Evolutionary conservation across 2,329 filamentous ascomycete genomes (phyloP).

Genomic region (Byssoonygena ceratinophila): DNA sequence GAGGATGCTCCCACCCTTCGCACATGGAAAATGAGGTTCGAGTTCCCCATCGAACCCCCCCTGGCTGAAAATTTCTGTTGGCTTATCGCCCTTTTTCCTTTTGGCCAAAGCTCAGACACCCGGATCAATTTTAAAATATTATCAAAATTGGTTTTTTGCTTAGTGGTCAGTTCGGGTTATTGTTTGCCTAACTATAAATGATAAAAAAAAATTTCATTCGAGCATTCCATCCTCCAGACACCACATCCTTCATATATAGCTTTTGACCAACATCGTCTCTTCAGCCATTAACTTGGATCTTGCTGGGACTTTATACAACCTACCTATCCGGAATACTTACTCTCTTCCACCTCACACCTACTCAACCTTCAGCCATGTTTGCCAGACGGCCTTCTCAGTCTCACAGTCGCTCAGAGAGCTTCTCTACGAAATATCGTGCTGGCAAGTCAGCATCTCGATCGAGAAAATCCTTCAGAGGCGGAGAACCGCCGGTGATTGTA

Average conservation of each 20-base stretch:
- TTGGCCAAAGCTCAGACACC: background rate
- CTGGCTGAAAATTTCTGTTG: conserved; percentile 5
- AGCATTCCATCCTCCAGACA: background rate
- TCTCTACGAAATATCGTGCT: conserved; percentile 23
- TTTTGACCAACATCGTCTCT: background rate
- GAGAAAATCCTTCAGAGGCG: conserved; percentile 20
- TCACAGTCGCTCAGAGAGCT: conserved; percentile 22
- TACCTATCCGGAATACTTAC: background rate
- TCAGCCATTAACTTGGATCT: conserved; percentile 3
- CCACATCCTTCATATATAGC: background rate
- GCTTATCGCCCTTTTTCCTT: background rate
- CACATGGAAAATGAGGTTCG: conserved; percentile 3
- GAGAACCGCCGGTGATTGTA: conserved; percentile 20
- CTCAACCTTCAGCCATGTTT: conserved; percentile 14
- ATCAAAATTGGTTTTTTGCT: too few relatives aligned
- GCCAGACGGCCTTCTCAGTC: conserved; percentile 16
- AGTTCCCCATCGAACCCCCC: background rate
- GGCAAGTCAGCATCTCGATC: conserved; percentile 22
- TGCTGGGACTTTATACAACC: background rate
- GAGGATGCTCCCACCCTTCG: background rate
- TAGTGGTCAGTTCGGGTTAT: too few relatives aligned
- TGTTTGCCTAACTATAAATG: background rate
- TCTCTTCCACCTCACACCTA: background rate
- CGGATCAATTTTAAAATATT: background rate
- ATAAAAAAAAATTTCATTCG: background rate